Evolutionary conservation across 257 asterid genomes (phyloP).

Genomic region (Plantago ovata): DNA sequence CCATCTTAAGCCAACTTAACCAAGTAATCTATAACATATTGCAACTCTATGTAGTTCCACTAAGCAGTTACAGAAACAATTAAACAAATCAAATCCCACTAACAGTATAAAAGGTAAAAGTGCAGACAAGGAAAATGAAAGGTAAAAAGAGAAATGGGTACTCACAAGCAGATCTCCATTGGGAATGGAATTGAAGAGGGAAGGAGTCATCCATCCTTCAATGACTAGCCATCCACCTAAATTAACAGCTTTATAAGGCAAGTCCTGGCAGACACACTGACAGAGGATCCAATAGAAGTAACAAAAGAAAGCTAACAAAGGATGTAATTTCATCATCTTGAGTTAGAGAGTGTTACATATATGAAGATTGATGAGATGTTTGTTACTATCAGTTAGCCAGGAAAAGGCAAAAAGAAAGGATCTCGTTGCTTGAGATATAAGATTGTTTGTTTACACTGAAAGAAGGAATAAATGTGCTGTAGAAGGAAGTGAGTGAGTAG

Average conservation of each 20-base stretch:
- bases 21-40: too few relatives aligned
- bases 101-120: background rate
- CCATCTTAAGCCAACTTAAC: too few relatives aligned
- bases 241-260: conserved; percentile 35
- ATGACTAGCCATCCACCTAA: conserved; percentile 40
- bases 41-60: too few relatives aligned
- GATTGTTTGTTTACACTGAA: too few relatives aligned
- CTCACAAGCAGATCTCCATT: conserved; percentile 25
- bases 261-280: background rate
- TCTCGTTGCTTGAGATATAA: too few relatives aligned
- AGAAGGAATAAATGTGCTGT: too few relatives aligned
- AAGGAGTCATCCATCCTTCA: conserved; percentile 51
- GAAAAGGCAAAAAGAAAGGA: too few relatives aligned
- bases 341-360: background rate
- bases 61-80: too few relatives aligned
- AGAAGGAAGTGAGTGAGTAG: too few relatives aligned
- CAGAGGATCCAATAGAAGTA: background rate
- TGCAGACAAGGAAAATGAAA: background rate
- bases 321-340: background rate
- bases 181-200: conserved; percentile 32
- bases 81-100: too few relatives aligned
- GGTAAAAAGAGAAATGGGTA: background rate
- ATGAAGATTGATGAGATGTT: too few relatives aligned
- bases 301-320: background rate
- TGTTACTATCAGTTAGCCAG: too few relatives aligned